Base-by-base conservation (phyloP, 2,329 filamentous ascomycete species). In the Ophidiomyces ophidiicola region DNA sequence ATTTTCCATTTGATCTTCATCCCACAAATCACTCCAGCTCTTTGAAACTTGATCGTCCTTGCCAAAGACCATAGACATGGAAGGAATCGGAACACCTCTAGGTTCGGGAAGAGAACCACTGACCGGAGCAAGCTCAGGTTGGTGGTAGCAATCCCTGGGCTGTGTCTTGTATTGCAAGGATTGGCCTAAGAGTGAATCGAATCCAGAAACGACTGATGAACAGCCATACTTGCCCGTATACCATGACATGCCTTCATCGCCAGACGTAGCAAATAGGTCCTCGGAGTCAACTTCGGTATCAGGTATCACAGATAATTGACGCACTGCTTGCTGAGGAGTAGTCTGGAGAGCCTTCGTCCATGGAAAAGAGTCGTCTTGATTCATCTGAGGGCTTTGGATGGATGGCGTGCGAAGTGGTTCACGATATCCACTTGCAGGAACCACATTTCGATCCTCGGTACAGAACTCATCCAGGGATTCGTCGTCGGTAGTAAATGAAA, bases 11-110 rank as follows among this genome's bases (percentile, higher is more conserved):
- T 90, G 86, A 39, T 96, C 88, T 59, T 96, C 88, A 43, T 96
- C 88, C 80, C 86, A 94, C 60, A 96, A 77, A 59, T 98, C 90
- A 54, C 87, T 94, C 90, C 90, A 98, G 69, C 90, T 96, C 79
- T 96, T 96, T 41, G 90, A 94, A 33, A 92, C 83, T 33, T 73
- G 68, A 32, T 88, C 81, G 46, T 76, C 74, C 57, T 81, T 77
- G 24, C 82, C 83, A 56, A 93, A 88, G 36, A 88, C 75, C 55
- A 80, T 74, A 3, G 82, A 78, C 70, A 88, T 79, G 45, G 82
- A 78, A 39, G 74, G 69, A 50, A 79, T 67, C 28, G 74, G 72
- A 57, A 71, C 64, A 52, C 67, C 55, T 46, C 76, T 70, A 49
- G 74, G 74, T 43, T 58, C 66, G 0, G 84, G 80, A 55, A 90